phyloP scores from a whole-genome alignment of 768 basidiomycete species.

The Trametes cingulata region DNA sequence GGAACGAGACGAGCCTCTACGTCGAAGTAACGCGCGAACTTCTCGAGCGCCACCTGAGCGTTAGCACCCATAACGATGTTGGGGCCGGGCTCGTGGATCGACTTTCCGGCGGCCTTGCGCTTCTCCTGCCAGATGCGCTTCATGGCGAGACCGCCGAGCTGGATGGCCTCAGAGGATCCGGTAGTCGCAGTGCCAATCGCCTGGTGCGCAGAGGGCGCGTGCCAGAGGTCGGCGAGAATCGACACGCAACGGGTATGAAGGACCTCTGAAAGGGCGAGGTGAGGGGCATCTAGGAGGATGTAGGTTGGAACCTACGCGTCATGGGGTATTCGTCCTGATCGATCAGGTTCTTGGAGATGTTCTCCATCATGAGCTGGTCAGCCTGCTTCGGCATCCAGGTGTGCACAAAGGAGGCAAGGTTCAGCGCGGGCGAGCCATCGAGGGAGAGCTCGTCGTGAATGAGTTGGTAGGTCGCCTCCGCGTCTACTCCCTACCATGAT shows the following conservation, averaged over 20 bases:
- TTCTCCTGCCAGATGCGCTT: conserved; percentile 71
- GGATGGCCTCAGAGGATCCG: conserved; percentile 71
- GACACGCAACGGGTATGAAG: conserved; percentile 50
- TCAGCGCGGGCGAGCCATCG: conserved; percentile 57
- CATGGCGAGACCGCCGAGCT: conserved; percentile 71
- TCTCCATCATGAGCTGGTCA: conserved; percentile 60
- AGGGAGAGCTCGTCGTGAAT: conserved; percentile 65
- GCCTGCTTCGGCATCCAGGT: conserved; percentile 61
- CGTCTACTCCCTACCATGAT: conserved; percentile 47
- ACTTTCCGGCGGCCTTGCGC: conserved; percentile 65
- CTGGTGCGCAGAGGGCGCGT: conserved; percentile 53
- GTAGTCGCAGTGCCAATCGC: conserved; percentile 73
- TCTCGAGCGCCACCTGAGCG: conserved; percentile 70
- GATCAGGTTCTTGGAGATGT: conserved; percentile 66
- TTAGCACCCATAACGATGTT: conserved; percentile 69
- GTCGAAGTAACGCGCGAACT: conserved; percentile 69
- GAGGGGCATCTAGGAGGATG: not conserved
- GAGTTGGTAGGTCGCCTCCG: conserved; percentile 54
- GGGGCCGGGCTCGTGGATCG: conserved; percentile 65
- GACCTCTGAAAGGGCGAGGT: conserved; percentile 31
- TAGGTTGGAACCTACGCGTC: conserved; percentile 38
- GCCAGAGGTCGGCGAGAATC: conserved; percentile 68
- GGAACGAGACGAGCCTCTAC: conserved; percentile 68
- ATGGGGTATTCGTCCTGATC: conserved; percentile 72
- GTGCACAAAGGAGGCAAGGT: conserved; percentile 68